Conservation (phyloP, 176 grass and related monocot species). For the Aegilops tauschii region DNA sequence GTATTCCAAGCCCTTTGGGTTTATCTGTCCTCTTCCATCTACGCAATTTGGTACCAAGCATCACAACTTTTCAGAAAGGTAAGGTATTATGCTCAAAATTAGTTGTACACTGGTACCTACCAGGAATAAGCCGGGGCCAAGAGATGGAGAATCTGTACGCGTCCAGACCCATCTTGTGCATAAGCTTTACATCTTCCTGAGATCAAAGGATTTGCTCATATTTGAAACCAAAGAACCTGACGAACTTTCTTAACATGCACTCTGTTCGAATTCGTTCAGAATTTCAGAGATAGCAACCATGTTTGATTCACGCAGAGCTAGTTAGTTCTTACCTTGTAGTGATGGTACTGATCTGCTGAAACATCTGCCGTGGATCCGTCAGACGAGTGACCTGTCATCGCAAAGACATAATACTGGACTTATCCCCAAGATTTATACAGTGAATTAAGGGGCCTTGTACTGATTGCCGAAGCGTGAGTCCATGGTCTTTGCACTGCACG, state of each 20-base stretch:
- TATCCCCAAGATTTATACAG: no score
- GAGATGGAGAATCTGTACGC: slow-evolving; percentile 87
- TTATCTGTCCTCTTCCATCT: neutral
- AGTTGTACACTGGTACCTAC: neutral
- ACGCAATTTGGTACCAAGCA: neutral
- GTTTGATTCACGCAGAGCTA: no score
- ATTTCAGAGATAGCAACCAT: no score
- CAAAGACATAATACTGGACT: no score
- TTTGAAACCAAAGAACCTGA: no score
- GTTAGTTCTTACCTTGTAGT: slow-evolving; percentile 50
- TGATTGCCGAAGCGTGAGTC: no score
- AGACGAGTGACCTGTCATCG: slow-evolving; percentile 29
- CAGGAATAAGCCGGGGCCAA: slow-evolving; percentile 69
- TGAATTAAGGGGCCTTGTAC: no score
- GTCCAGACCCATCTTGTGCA: slow-evolving; percentile 70
- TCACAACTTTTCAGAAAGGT: no score
- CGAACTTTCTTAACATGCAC: no score
- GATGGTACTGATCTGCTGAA: slow-evolving; percentile 72
- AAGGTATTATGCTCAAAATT: neutral
- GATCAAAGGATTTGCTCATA: no score
- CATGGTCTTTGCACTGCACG: neutral
- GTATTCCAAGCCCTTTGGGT: slow-evolving; percentile 30
- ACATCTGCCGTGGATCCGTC: slow-evolving; percentile 45
- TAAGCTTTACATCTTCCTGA: slow-evolving; percentile 87
- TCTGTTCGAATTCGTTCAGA: neutral